Evolutionary conservation across 2,329 filamentous ascomycete species (phyloP), one percentile per base, ranked within the genome.

Genomic region (Thermothelomyces thermophilus): DNA sequence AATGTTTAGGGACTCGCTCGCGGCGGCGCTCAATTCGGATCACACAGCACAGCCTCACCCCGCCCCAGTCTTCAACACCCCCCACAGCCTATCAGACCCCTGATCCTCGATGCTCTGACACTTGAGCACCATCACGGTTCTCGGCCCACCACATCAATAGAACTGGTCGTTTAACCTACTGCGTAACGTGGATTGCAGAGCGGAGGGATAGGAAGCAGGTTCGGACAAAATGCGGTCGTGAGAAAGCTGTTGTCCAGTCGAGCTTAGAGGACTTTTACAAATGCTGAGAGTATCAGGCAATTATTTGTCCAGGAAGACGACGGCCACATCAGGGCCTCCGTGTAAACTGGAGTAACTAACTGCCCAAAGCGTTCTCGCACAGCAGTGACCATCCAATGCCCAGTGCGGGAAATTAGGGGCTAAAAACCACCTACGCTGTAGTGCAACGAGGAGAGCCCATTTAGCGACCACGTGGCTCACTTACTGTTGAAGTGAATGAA

Each of bases 31-130:
- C 11, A 35, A 33, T 47, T 41, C 43, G 37, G 43, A 7, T 48
- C 33, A 35, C 33, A 35, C 35, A 51, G 54, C 57, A 59, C 57
- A 56, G 57, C 57, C 57, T 58, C 56, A 56, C 48, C 46, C 45
- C 50, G 48, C 49, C 49, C 44, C 43, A 41, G 31, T 31, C 31
- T 51, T 50, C 46, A 54, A 50, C 51, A 33, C 48, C 19, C 36
- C 40, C 30, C n/a, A 33, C 28, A 39, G 51, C 52, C 53, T 59
- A 56, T 58, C 52, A 55, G 30, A 53, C 26, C 31, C 44, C 46
- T n/a, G 36, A 17, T 10, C n/a, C 31, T n/a, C 30, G 41, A 41
- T 49, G 41, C 41, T 16, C 36, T 36, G n/a, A 33, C 35, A 45
- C 41, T 48, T 54, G 36, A 46, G 36, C 44, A 47, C 46, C 53